Conservation (phyloP, 805 yeast genomes). For the Candida ovalis region DNA sequence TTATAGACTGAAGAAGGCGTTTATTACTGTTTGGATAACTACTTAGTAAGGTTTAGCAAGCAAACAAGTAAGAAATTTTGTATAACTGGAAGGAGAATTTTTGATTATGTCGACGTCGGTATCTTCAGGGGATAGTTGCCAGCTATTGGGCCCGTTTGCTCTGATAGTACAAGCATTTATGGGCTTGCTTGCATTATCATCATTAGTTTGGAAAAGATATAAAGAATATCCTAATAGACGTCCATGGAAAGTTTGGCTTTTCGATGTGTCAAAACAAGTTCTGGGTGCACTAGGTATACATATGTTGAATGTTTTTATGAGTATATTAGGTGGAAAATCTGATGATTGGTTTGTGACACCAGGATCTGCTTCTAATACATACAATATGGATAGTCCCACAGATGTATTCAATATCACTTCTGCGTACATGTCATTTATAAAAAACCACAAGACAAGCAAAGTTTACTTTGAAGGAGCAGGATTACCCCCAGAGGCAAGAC, state of each 20-base stretch:
- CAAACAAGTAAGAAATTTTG: no score
- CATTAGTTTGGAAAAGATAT: constrained; percentile 70
- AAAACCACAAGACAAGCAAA: neutral
- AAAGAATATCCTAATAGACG: constrained; percentile 77
- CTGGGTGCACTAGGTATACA: constrained; percentile 86
- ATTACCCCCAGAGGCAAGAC: neutral
- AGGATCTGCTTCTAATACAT: neutral
- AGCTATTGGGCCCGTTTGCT: constrained; percentile 83
- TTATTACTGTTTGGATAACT: no score
- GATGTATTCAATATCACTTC: neutral
- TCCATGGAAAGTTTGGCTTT: constrained; percentile 85
- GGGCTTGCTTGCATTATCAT: constrained; percentile 73
- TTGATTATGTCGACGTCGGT: neutral
- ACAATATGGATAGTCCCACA: neutral
- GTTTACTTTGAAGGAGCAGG: neutral
- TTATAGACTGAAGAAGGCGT: no score
- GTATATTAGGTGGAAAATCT: constrained; percentile 48
- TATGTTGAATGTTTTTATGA: constrained; percentile 65
- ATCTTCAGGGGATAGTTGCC: constrained; percentile 39
- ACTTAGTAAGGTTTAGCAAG: no score
- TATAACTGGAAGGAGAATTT: neutral
- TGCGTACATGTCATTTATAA: neutral
- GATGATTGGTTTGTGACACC: constrained; percentile 15
- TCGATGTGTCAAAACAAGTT: constrained; percentile 86
- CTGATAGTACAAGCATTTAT: constrained; percentile 68